Evolutionary conservation across 2,329 filamentous ascomycete genomes (phyloP).

Genomic region (Chalara sp.): DNA sequence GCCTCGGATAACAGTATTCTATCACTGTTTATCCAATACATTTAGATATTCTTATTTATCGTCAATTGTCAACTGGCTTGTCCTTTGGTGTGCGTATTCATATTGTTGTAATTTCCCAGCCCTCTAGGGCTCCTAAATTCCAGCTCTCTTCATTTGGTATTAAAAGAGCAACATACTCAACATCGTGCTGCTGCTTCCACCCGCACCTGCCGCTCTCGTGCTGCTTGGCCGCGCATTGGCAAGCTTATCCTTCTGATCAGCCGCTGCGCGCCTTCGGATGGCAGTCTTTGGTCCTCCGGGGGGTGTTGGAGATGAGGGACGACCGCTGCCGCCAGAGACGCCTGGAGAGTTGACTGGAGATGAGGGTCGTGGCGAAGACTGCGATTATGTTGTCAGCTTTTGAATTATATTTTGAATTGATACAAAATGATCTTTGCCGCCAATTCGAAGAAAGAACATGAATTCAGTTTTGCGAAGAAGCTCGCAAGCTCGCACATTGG

Average conservation of each 20-base stretch:
- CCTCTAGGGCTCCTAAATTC: too few species aligned
- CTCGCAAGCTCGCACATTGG: too few species aligned
- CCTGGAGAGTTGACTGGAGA: slow-evolving; percentile 51
- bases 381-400: slow-evolving; percentile 1
- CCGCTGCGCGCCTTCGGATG: slow-evolving; percentile 89
- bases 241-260: slow-evolving; percentile 94
- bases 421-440: too few species aligned
- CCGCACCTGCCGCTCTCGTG: slow-evolving; percentile 88
- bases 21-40: too few species aligned
- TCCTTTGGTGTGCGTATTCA: too few species aligned
- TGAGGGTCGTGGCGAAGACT: slow-evolving; percentile 36
- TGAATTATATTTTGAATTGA: background rate
- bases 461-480: too few species aligned
- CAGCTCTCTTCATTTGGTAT: too few species aligned
- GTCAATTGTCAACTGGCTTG: too few species aligned
- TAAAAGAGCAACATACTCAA: slow-evolving; percentile 60
- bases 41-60: too few species aligned
- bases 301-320: slow-evolving; percentile 79
- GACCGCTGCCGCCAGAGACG: slow-evolving; percentile 52
- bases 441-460: too few species aligned
- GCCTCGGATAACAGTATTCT: background rate
- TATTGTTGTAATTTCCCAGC: too few species aligned
- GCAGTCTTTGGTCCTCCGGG: slow-evolving; percentile 93
- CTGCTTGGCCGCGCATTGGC: slow-evolving; percentile 89
- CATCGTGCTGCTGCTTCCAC: slow-evolving; percentile 97